Base-by-base conservation (phyloP, 1,284 basidiomycete genomes). In the Marasmius tenuissimus region DNA sequence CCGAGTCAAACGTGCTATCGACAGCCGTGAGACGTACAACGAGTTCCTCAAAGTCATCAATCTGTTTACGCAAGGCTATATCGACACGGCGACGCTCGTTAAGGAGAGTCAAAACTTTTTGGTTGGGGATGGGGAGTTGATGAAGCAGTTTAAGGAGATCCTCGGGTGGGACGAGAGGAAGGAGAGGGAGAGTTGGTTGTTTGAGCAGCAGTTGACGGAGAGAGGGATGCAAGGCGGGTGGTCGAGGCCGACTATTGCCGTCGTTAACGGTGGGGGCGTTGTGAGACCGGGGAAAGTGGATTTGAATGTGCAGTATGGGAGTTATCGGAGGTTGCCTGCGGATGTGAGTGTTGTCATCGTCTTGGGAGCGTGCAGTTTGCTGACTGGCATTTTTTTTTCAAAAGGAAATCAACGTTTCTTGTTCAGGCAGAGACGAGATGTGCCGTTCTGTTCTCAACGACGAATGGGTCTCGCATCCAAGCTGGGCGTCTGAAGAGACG, bases 21-120 rank as follows among this genome's bases (percentile, higher is more conserved):
- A 96, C 69, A 94, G 92, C 72, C 88, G 93, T 45, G 88, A 94
- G 58, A 90, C 91, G 4, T 98, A 97, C 78, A 92, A 96, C 73
- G 97, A 98, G 76, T 98, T 99, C 78, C 80, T 99, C 67, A 98
- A 97, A 74, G 81, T 98, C 61, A 86, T 98, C 71, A 98, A 98
- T 73, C 82, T 98, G 1, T 99, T 97, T 74, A 93, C 94, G 1
- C 94, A 98, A 72, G 94, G 96, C 61, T 89, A 93, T 69, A 96
- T 99, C 70, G 94, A 98, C 70, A 87, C 89, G 16, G 85, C 89
- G 50, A 87, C 90, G 8, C 84, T 98, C 10, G 85, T 98, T 53
- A 82, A 85, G 59, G 87, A 91, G 68, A 82, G 82, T 49, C 76
- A 82, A 18, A 82, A 83, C 63, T 92, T 86, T 69, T 74, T 92